Conservation (phyloP, 1,284 basidiomycete genomes). For the Apiotrichum siamense region DNA sequence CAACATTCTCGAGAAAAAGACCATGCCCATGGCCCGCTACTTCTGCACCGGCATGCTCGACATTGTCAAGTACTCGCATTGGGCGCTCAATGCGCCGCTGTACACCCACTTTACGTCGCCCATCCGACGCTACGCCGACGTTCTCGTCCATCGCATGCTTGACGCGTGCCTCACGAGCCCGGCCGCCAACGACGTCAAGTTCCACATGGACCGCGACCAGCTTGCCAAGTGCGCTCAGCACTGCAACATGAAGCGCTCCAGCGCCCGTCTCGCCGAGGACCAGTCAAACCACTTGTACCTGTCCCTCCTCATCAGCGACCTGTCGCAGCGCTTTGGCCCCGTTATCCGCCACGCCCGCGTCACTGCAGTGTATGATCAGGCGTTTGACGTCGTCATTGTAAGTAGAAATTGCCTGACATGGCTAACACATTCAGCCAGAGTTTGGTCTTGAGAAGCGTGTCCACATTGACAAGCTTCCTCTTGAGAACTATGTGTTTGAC, state of each 20-base stretch:
- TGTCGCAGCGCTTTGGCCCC: constrained; percentile 89
- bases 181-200: constrained; percentile 63
- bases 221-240: constrained; percentile 96
- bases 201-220: constrained; percentile 92
- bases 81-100: constrained; percentile 79
- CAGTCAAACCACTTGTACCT: constrained; percentile 93
- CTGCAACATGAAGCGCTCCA: constrained; percentile 74
- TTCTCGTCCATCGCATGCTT: constrained; percentile 93
- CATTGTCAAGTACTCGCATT: constrained; percentile 96
- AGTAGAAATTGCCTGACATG: neutral
- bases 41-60: constrained; percentile 99
- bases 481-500: constrained; percentile 92
- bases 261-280: constrained; percentile 82
- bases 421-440: constrained; percentile 54
- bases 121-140: constrained; percentile 78
- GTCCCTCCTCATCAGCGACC: constrained; percentile 80
- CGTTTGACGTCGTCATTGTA: constrained; percentile 74
- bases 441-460: constrained; percentile 98
- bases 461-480: constrained; percentile 97
- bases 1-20: constrained; percentile 76
- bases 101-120: constrained; percentile 98
- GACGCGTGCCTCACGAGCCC: constrained; percentile 71
- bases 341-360: constrained; percentile 90
- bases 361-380: constrained; percentile 86
- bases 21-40: constrained; percentile 86